These are phyloP conservation scores for Calonectria montana DNA, from an alignment of 2,329 filamentous ascomycete genomes.

Conservation along the genomic window DNA sequence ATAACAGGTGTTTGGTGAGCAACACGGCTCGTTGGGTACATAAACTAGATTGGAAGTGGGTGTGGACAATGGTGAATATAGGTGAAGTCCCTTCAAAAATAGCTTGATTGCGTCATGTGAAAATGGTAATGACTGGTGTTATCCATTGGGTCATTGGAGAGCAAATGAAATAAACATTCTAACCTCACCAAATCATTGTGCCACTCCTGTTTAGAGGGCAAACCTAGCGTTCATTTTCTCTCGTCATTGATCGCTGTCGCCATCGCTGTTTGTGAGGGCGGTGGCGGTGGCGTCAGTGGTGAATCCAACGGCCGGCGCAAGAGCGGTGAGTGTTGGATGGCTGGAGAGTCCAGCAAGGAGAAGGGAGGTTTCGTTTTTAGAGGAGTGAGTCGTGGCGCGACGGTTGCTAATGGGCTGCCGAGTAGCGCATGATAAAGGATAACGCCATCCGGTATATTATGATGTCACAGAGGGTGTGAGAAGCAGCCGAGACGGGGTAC, in stretches of 20 bases:
- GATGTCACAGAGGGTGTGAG: conserved; percentile 20
- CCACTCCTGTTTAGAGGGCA: neutral
- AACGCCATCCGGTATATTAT: neutral
- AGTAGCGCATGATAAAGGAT: neutral
- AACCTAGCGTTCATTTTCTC: conserved; percentile 27
- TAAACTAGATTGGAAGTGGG: conserved; percentile 35
- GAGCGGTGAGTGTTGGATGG: conserved; percentile 15
- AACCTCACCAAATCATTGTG: neutral
- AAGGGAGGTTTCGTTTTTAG: conserved; percentile 38
- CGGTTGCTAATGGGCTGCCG: too few relatives aligned
- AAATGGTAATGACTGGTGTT: conserved; percentile 24
- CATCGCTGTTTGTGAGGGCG: neutral
- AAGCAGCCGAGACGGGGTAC: neutral
- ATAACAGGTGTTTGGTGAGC: conserved; percentile 27
- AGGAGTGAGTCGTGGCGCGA: conserved; percentile 38
- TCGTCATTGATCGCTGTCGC: conserved; percentile 21
- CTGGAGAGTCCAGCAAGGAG: conserved; percentile 40
- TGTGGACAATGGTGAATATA: conserved; percentile 30
- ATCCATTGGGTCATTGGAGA: neutral
- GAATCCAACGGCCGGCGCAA: conserved; percentile 35
- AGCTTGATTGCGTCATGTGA: conserved; percentile 22
- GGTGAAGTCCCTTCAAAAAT: conserved; percentile 33
- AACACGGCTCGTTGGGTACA: conserved; percentile 32
- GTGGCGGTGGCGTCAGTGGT: conserved; percentile 31
- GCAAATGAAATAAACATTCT: neutral